Conservation (phyloP, 192 early-diverging fungal genomes). For the Backusella macrospora region DNA sequence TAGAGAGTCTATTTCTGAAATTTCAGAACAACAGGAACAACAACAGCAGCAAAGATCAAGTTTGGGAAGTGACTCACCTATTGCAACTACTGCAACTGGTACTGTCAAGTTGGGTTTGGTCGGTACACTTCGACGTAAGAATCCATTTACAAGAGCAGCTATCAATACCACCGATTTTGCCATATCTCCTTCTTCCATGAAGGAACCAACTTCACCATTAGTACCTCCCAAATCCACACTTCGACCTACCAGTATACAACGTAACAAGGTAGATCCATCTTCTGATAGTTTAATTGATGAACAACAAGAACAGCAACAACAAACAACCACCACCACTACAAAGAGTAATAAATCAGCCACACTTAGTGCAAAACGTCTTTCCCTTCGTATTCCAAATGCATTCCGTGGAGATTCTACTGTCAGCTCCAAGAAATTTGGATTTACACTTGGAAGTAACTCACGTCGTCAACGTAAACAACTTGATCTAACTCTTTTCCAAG, state of each 20-base stretch:
- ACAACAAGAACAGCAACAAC: neutral
- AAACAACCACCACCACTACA: neutral
- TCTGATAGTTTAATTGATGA: neutral
- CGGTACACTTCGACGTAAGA: conserved; percentile 38
- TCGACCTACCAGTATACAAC: conserved; percentile 26
- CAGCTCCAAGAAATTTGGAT: conserved; percentile 25
- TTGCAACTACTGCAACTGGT: conserved; percentile 7
- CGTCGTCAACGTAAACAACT: conserved; percentile 29
- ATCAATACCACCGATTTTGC: conserved; percentile 17
- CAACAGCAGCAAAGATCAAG: neutral
- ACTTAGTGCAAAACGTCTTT: conserved; percentile 23
- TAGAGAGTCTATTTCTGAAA: neutral
- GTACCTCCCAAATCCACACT: conserved; percentile 28
- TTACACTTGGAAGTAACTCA: conserved; percentile 24
- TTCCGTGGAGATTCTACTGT: conserved; percentile 10
- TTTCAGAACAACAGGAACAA: neutral
- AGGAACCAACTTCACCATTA: conserved; percentile 5
- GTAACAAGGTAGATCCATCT: conserved; percentile 27
- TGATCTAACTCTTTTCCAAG: conserved; percentile 32
- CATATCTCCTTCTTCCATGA: conserved; percentile 16
- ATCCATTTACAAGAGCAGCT: conserved; percentile 26
- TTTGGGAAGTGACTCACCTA: neutral
- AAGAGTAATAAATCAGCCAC: neutral
- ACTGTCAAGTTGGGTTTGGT: conserved; percentile 5
- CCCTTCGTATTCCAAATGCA: conserved; percentile 31